Base-by-base conservation (phyloP, 2,329 filamentous ascomycete species). In the Fusarium subglutinans region DNA sequence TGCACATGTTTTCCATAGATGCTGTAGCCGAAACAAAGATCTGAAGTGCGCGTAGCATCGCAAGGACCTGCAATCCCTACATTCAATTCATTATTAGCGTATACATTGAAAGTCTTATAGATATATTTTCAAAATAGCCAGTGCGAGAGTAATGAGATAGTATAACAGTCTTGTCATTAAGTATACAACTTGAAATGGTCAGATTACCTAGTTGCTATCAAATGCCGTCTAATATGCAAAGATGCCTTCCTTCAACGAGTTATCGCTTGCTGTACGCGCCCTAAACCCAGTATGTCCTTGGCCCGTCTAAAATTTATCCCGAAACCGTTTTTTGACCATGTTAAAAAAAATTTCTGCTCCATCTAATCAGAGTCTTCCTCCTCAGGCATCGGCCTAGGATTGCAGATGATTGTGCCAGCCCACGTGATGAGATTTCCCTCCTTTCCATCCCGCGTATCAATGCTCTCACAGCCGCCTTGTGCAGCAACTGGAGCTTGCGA, bases 391-490 rank as follows among this genome's bases (percentile, higher is more conserved):
- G 70, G 71, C 22, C 51, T 44, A 17, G 67, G 45, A 30, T 69
- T 65, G 20, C 30, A 41, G 24, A 56, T 54, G 26, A 74, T 17
- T 10, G 71, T 63, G 2, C 72, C 72, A 51, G 35, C 12, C 60
- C 64, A 74, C 15, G 10, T 53, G 3, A 74, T 57, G 13, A 74
- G 48, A 22, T 14, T 63, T 11, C 71, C 71, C 11, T 66, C 63
- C 14, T 47, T 74, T 4, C 72, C 72, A 7, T 74, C 57, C 55
- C 72, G 60, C 1, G 20, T 50, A 38, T 74, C 72, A 1, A 74
- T 72, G 10, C 71, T 74, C 54, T 74, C 72, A 18, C 50, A 74
- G 4, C 54, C 71, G 12, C 72, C 72, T 8, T 69, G 35, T 1
- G 30, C 72, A 12, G 40, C 41, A 41, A 72, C 53, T 0, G 71